Conservation (phyloP, 441 rosid genomes). For the Aquilaria agallochum region DNA sequence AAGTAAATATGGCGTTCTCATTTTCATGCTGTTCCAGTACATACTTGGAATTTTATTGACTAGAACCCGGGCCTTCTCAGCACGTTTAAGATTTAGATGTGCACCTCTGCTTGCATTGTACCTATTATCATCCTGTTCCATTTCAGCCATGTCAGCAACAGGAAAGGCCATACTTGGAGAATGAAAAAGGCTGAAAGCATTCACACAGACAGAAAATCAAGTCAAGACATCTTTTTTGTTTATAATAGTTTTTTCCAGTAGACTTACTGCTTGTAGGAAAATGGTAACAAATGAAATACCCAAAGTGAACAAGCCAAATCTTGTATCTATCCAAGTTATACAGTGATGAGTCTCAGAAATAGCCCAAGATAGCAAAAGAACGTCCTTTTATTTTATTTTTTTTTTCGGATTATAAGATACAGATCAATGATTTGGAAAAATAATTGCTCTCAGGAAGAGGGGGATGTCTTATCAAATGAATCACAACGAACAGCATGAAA, state of each 20-base stretch:
- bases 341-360: not conserved
- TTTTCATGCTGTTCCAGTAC: not conserved
- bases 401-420: not conserved
- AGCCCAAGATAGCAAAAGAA: not conserved
- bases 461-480: not conserved
- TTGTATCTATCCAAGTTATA: not conserved
- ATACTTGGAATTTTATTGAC: slow-evolving; percentile 97
- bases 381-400: not conserved
- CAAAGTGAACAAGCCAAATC: too few species aligned
- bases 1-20: too few species aligned
- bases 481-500: slow-evolving; percentile 1
- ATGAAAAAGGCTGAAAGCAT: not conserved
- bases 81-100: slow-evolving; percentile 95
- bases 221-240: not conserved
- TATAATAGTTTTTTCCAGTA: not conserved
- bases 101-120: slow-evolving; percentile 98
- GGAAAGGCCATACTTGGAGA: not conserved
- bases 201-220: slow-evolving; percentile 8
- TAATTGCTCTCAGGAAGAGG: not conserved
- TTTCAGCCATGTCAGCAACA: slow-evolving; percentile 13
- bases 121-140: slow-evolving; percentile 91
- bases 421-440: not conserved
- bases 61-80: slow-evolving; percentile 86
- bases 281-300: too few species aligned
- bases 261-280: too few species aligned